Evolutionary conservation across 1,284 basidiomycete genomes (phyloP), one percentile per base, ranked within the genome.

Genomic region (Spongispora temasekensis): DNA sequence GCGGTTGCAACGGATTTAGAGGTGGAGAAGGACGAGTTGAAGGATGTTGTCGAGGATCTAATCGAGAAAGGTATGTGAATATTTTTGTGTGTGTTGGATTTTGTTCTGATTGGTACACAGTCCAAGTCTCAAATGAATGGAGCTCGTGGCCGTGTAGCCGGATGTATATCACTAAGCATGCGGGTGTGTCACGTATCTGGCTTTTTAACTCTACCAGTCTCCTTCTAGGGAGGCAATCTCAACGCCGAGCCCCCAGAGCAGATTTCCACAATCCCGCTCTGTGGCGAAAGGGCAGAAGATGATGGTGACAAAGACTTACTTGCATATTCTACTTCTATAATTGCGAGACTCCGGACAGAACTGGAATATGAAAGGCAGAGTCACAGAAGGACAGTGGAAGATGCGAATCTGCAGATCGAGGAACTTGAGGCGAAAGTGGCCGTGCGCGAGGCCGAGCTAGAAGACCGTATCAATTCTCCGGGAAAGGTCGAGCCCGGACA

Each of bases 31-130:
- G 83, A 86, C 64, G 82, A 85, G 57, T 68, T 85, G 67, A 76
- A 79, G 62, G 83, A 83, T 53, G 83, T 78, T 7, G 83, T 88
- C 1, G 66, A 80, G 48, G 73, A 80, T 61, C 71, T 88, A 48
- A 78, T 86, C 21, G 77, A 84, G 67, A 86, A 84, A 84, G 83
- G 88, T 88, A 66, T 53, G 80, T 67, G n/a, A n/a, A n/a, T n/a
- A n/a, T n/a, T n/a, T n/a, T n/a, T n/a, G n/a, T n/a, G n/a, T n/a
- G n/a, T n/a, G n/a, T n/a, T n/a, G n/a, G n/a, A n/a, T n/a, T n/a
- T n/a, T n/a, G n/a, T n/a, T n/a, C n/a, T n/a, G n/a, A n/a, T n/a
- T n/a, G n/a, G n/a, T n/a, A n/a, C n/a, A n/a, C n/a, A 88, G 87
- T 88, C 40, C 82, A 88, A 70, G 68, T 76, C 21, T 80, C 76